Evolutionary conservation across 768 basidiomycete species (phyloP), one percentile per base, ranked within the genome.

Genomic region (Rubroboletus pulcherrimus): DNA sequence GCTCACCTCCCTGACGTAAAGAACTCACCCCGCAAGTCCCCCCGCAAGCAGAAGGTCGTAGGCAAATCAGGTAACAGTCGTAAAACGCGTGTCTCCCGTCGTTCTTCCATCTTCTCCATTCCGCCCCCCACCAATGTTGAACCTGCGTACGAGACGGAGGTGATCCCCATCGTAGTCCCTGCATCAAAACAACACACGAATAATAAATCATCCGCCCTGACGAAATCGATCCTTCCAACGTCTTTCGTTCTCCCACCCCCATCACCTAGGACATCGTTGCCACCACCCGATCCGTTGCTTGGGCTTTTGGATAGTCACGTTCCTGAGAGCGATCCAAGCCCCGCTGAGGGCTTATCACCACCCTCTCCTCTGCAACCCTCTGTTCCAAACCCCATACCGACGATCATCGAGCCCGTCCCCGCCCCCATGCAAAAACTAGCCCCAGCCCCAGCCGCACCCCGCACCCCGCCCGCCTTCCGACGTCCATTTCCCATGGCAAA

Each of bases 181-280:
- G 64, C 58, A 43, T 68, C 71, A 52, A 71, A 68, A 56, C 72
- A 66, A 43, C 49, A 37, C 38, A 34, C 49, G 11, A 59, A 56
- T 24, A 46, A 58, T 56, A 68, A 66, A 47, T 45, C 54, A 24
- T 30, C 52, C 29, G 63, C 62, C 9, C 57, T 77, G 26, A 63
- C 77, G 31, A 68, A 76, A 45, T 79, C 83, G 2, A 74, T 87
- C 33, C 77, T 89, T 24, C 81, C 87, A 4, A 84, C 81, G 10
- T 80, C 86, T 14, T 92, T 92, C 57, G 84, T 88, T 1, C 79
- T 92, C 4, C 90, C 90, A 14, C 89, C 89, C 2, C 89, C 86
- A 2, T 89, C 88, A 8, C 89, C 89, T 14, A 77, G 79, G 21
- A 80, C 89, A 1, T 81, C 85, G 2, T 68, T 89, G 29, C 77